Percentiles rank a stretch among this genome's conserved stretches.
phyloP scores from a whole-genome alignment of 768 basidiomycete genomes.

The Amanita inopinata region DNA sequence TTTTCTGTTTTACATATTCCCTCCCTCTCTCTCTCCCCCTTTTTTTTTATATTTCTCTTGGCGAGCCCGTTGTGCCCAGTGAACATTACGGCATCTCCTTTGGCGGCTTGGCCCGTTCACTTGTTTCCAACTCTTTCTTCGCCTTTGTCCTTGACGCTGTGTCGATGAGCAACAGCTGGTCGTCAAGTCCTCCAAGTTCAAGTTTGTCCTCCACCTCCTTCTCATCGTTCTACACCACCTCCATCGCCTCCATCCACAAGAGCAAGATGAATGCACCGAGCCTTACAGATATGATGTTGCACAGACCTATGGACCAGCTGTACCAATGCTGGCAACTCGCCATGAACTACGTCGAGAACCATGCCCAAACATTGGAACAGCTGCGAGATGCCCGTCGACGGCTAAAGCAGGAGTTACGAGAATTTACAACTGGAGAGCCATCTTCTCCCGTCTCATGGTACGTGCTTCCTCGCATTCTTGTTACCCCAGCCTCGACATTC shows the following conservation, averaged over 20 bases:
- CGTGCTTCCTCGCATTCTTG: neutral
- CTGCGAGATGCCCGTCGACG: constrained; percentile 1
- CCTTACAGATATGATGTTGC: constrained; percentile 2
- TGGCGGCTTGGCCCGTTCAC: no score
- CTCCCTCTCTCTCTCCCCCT: no score
- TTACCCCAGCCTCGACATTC: neutral
- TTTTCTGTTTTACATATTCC: no score
- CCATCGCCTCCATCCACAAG: neutral
- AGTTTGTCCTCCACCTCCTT: neutral
- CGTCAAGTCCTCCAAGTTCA: neutral
- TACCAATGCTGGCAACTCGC: constrained; percentile 7
- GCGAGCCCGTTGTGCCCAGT: no score
- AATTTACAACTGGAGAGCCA: constrained; percentile 4
- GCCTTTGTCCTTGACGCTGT: no score
- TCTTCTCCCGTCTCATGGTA: constrained; percentile 6
- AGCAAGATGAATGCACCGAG: no score
- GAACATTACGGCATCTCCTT: no score
- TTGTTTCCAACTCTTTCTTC: no score
- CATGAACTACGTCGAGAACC: constrained; percentile 1
- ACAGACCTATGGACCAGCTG: constrained; percentile 5
- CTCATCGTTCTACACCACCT: neutral
- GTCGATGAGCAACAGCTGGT: neutral
- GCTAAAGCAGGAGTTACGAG: constrained; percentile 4
- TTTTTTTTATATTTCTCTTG: no score
- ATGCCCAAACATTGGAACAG: neutral